Base-by-base conservation (phyloP, 2,329 filamentous ascomycete species). In the Clarireedia sp. region DNA sequence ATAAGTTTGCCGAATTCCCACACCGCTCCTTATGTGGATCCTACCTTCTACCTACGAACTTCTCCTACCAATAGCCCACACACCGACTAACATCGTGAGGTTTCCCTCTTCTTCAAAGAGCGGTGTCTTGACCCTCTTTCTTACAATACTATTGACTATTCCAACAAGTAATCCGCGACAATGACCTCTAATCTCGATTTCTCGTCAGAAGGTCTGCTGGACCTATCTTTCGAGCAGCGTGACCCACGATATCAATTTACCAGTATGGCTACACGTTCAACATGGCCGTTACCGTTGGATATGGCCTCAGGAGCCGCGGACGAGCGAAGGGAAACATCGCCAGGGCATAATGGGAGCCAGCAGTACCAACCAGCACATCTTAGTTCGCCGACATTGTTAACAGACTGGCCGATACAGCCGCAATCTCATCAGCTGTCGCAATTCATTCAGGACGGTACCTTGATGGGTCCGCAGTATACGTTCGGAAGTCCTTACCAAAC, bases 121-220 rank as follows among this genome's bases (percentile, higher is more conserved):
- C 67, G 67, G 67, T 68, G 62, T 67, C 65, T 63, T 59, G 51
- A 58, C 62, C 53, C 60, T 67, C 62, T 64, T 63, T 60, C 62
- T 62, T 68, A 75, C 74, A 76, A 75, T 75, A 75, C 72, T 73
- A 73, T 72, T 74, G 63, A 67, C 62, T 66, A 67, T 70, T 61
- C 59, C 62, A 59, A 60, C 57, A 55, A 66, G 57, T 52, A 52
- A 60, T 59, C 60, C 64, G 64, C 65, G 62, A 78, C 68, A 69
- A 79, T 78, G 81, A 78, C 76, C 61, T 68, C 68, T 60, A 68
- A 68, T 72, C 78, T 79, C 74, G 78, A 83, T 68, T 85, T 80
- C 74, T 78, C 78, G 71, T 77, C 78, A 72, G 80, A 84, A 70
- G 78, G 75, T 68, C 76, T 85, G 67, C 68, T 85, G 68, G 81